Evolutionary conservation across 371 early-diverging fungal genomes (phyloP).

Genomic region (Phascolomyces articulosus): DNA sequence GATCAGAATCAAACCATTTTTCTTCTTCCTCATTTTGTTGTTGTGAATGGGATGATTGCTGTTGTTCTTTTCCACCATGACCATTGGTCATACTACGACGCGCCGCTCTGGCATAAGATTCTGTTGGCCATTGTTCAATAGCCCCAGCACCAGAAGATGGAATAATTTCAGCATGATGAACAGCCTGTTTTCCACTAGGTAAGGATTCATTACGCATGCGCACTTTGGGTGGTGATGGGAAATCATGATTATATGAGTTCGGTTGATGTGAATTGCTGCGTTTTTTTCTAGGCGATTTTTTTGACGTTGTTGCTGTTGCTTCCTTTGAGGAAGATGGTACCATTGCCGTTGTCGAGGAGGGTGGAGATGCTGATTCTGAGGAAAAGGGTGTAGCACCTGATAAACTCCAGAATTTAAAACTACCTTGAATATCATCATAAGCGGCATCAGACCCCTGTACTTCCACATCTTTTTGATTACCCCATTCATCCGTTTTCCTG

Average conservation of each 20-base stretch:
- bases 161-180: slow-evolving; percentile 1
- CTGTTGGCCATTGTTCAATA: not conserved
- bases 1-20: slow-evolving; percentile 17
- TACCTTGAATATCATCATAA: slow-evolving; percentile 17
- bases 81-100: slow-evolving; percentile 1
- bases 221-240: not conserved
- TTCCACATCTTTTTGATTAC: slow-evolving; percentile 6
- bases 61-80: not conserved
- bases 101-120: not conserved
- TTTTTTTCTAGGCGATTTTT: not conserved
- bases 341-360: not conserved
- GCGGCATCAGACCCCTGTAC: slow-evolving; percentile 12
- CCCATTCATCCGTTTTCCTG: not conserved
- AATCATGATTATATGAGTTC: not conserved
- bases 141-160: not conserved
- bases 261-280: not conserved
- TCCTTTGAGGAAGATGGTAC: not conserved
- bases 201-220: not conserved
- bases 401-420: not conserved
- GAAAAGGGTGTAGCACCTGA: not conserved
- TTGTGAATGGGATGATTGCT: too few species aligned
- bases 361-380: not conserved
- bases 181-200: not conserved
- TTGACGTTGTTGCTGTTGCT: not conserved
- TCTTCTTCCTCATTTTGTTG: not conserved